phyloP scores from a whole-genome alignment of 2,329 filamentous ascomycete species.

The Laburnicola sp. region DNA sequence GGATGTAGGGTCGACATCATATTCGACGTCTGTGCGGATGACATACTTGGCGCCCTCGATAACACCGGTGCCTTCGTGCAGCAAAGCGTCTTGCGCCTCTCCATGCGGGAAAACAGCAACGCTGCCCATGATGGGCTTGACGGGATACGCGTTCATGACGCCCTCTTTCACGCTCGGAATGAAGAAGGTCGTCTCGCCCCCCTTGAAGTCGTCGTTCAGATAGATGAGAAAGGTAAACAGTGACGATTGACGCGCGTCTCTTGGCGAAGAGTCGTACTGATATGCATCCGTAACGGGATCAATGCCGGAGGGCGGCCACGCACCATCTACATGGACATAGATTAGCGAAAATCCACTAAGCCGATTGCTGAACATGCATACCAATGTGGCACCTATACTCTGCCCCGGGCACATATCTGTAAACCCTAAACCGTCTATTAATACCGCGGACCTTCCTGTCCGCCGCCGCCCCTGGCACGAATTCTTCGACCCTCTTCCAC shows the following conservation, averaged over 20 bases:
- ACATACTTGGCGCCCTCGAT: constrained; percentile 68
- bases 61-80: constrained; percentile 73
- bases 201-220: constrained; percentile 71
- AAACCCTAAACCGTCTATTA: constrained; percentile 71
- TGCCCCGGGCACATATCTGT: constrained; percentile 71
- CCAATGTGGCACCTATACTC: constrained; percentile 70
- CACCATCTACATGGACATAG: constrained; percentile 56
- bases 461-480: constrained; percentile 59
- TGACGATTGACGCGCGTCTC: constrained; percentile 63
- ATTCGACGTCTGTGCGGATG: constrained; percentile 71
- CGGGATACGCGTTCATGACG: constrained; percentile 68
- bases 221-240: constrained; percentile 72
- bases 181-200: constrained; percentile 73
- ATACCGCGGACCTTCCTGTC: constrained; percentile 64
- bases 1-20: constrained; percentile 57
- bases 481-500: constrained; percentile 63
- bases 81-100: constrained; percentile 64
- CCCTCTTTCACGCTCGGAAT: constrained; percentile 66
- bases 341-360: constrained; percentile 2
- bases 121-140: constrained; percentile 69
- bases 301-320: constrained; percentile 72
- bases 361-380: constrained; percentile 16
- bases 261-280: constrained; percentile 67
- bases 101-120: constrained; percentile 72
- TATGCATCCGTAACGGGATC: constrained; percentile 59